Conservation (phyloP, 495 filamentous ascomycete species). For the Cenococcum geophilum region DNA sequence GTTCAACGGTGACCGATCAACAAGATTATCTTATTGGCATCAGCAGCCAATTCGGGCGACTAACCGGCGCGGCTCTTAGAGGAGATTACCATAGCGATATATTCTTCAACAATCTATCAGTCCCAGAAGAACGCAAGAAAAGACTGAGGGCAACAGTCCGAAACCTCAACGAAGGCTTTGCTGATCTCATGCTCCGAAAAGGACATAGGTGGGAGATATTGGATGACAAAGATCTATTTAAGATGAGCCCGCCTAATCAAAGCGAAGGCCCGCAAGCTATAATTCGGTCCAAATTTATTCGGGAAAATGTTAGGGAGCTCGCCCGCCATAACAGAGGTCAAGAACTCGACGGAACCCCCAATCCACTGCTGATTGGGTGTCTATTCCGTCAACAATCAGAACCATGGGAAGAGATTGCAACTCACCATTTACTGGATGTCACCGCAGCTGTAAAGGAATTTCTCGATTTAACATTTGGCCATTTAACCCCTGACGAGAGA, state of each 20-base stretch:
- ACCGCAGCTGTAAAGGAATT: slow-evolving; percentile 3
- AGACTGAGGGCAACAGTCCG: slow-evolving; percentile 11
- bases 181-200: slow-evolving; percentile 5
- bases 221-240: not conserved
- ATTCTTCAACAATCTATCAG: not conserved
- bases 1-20: slow-evolving; percentile 10
- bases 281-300: slow-evolving; percentile 1
- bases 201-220: slow-evolving; percentile 17
- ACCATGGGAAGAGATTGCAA: slow-evolving; percentile 18
- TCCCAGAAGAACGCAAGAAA: not conserved
- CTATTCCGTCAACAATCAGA: slow-evolving; percentile 17
- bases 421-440: slow-evolving; percentile 7
- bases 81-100: slow-evolving; percentile 6
- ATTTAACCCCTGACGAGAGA: slow-evolving; percentile 9
- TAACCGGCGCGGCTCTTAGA: slow-evolving; percentile 8
- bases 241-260: not conserved
- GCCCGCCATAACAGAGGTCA: slow-evolving; percentile 5
- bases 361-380: slow-evolving; percentile 9
- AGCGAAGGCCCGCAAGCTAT: too few relatives aligned
- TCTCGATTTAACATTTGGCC: slow-evolving; percentile 6
- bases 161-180: slow-evolving; percentile 22
- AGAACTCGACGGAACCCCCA: slow-evolving; percentile 14
- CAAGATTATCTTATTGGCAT: slow-evolving; percentile 10
- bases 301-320: not conserved
- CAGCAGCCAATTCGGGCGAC: slow-evolving; percentile 2